phyloP scores from a whole-genome alignment of 768 basidiomycete species.

The Leccinum sublutescens region DNA sequence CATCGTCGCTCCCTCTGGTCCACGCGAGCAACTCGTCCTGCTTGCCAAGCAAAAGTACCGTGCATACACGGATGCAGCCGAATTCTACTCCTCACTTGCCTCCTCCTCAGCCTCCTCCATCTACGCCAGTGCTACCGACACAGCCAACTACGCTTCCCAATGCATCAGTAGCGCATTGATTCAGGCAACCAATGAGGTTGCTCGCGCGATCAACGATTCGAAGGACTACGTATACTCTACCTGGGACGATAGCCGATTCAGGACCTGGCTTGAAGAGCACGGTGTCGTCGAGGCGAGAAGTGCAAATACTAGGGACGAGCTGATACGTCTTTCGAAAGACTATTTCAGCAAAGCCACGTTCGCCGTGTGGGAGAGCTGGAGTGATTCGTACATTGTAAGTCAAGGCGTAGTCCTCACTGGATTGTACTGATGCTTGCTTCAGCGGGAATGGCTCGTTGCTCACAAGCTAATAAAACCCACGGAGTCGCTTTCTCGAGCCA shows the following conservation, averaged over 20 bases:
- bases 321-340: slow-evolving; percentile 65
- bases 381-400: slow-evolving; percentile 75
- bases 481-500: slow-evolving; percentile 50
- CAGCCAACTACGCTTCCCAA: slow-evolving; percentile 38
- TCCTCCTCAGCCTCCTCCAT: slow-evolving; percentile 49
- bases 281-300: slow-evolving; percentile 65
- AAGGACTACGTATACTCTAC: slow-evolving; percentile 89
- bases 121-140: slow-evolving; percentile 43
- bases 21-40: slow-evolving; percentile 74
- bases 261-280: slow-evolving; percentile 71
- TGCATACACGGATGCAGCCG: slow-evolving; percentile 59
- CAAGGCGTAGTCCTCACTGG: background rate
- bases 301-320: slow-evolving; percentile 54
- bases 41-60: slow-evolving; percentile 72
- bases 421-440: background rate
- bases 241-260: slow-evolving; percentile 80
- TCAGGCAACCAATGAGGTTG: slow-evolving; percentile 53
- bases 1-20: slow-evolving; percentile 76
- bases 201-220: slow-evolving; percentile 57
- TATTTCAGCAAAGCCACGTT: slow-evolving; percentile 60
- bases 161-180: slow-evolving; percentile 43
- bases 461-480: slow-evolving; percentile 71
- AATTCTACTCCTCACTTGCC: slow-evolving; percentile 50
- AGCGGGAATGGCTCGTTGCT: slow-evolving; percentile 82
- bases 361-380: slow-evolving; percentile 85